A percentile compares a stretch with the other conserved stretches of the same genome.
phyloP scores from a whole-genome alignment of 768 basidiomycete genomes.

The Macrolepiota fuliginosa region DNA sequence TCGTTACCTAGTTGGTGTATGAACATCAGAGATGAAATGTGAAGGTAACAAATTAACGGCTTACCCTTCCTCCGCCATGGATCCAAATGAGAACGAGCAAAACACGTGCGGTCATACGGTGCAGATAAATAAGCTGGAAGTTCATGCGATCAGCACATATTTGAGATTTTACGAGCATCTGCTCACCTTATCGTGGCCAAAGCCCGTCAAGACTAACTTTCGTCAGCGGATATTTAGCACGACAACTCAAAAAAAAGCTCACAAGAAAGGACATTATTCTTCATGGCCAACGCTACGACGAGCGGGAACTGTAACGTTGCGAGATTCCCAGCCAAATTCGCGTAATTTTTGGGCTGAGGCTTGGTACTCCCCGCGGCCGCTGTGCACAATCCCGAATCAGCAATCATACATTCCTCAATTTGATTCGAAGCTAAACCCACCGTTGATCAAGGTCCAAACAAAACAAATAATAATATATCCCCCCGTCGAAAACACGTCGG shows the following conservation, averaged over 20 bases:
- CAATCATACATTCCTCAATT: background rate
- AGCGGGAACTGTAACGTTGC: constrained; percentile 51
- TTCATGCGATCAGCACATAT: background rate
- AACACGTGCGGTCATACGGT: constrained; percentile 48
- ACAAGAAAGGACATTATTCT: constrained; percentile 52
- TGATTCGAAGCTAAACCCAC: constrained; percentile 21
- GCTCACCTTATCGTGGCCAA: constrained; percentile 42
- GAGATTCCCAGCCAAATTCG: constrained; percentile 40
- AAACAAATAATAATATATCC: constrained; percentile 37
- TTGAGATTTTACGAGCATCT: background rate
- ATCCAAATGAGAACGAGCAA: constrained; percentile 46
- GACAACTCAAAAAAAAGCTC: constrained; percentile 9
- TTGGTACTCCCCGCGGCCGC: constrained; percentile 28
- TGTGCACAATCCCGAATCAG: constrained; percentile 15
- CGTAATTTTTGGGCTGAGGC: constrained; percentile 35
- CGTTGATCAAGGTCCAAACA: constrained; percentile 36
- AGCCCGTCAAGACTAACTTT: constrained; percentile 47
- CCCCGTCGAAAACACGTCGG: constrained; percentile 35
- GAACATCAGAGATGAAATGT: background rate
- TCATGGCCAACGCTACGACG: constrained; percentile 55
- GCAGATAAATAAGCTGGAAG: constrained; percentile 38
- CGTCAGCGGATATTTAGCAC: background rate
- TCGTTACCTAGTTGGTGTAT: constrained; percentile 12
- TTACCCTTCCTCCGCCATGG: constrained; percentile 43
- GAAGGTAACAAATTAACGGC: constrained; percentile 11